Percentiles rank a stretch among this genome's conserved stretches.
Conservation (phyloP, 805 yeast genomes). For the Zygoascus ofunaensis region DNA sequence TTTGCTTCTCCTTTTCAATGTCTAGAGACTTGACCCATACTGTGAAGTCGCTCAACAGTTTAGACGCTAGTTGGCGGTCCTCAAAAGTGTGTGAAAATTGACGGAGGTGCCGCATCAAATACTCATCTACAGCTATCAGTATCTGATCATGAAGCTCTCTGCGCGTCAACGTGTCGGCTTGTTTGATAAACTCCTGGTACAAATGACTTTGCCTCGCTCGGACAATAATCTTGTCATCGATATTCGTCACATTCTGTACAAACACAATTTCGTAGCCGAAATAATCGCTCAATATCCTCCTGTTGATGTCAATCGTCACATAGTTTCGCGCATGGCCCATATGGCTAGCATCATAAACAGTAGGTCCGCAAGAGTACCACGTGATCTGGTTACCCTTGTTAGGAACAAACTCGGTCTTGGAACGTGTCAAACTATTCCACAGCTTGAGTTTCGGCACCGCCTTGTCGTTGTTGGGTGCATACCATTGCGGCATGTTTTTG, state of each 20-base stretch:
- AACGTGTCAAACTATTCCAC: constrained; percentile 75
- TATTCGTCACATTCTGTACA: constrained; percentile 97
- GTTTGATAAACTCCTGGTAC: constrained; percentile 39
- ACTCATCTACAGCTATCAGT: constrained; percentile 35
- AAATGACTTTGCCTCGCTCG: constrained; percentile 87
- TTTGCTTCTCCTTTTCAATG: constrained; percentile 39
- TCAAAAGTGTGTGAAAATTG: background rate
- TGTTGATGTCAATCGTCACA: constrained; percentile 85
- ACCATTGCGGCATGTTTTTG: constrained; percentile 41
- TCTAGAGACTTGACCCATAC: constrained; percentile 25
- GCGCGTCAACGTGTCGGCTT: constrained; percentile 34
- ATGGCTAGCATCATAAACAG: constrained; percentile 91
- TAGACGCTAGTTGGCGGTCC: constrained; percentile 34
- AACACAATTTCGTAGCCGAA: constrained; percentile 83
- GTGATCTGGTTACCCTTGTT: constrained; percentile 49
- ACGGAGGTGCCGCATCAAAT: constrained; percentile 21
- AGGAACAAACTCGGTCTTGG: constrained; percentile 74
- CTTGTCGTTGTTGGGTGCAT: constrained; percentile 26
- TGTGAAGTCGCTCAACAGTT: constrained; percentile 26
- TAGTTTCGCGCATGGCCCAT: constrained; percentile 99
- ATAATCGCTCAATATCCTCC: constrained; percentile 81
- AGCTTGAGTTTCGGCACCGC: constrained; percentile 45
- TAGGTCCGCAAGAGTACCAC: constrained; percentile 99
- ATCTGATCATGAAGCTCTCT: constrained; percentile 27
- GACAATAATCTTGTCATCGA: constrained; percentile 91